These are phyloP conservation scores for Colletotrichum sp. DNA, from an alignment of 2,329 filamentous ascomycete genomes.

Conservation along the genomic window DNA sequence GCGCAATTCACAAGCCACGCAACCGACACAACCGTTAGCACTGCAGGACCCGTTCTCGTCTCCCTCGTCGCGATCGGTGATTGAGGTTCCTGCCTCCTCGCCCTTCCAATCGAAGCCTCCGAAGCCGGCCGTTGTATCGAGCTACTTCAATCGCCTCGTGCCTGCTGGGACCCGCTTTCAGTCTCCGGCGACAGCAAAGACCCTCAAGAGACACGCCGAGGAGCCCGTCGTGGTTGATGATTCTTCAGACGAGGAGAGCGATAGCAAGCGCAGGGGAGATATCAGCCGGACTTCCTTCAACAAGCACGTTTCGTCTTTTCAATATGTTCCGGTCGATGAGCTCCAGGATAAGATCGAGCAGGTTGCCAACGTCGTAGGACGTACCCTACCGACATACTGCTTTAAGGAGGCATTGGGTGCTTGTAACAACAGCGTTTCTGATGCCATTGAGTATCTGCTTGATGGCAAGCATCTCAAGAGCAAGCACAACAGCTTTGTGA, in stretches of 20 bases:
- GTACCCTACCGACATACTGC: slow-evolving; percentile 31
- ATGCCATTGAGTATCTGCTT: slow-evolving; percentile 35
- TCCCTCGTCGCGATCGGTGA: slow-evolving; percentile 46
- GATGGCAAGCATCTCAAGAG: slow-evolving; percentile 23
- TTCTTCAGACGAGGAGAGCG: slow-evolving; percentile 53
- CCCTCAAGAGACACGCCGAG: slow-evolving; percentile 39
- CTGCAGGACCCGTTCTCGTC: slow-evolving; percentile 37
- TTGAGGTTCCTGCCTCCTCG: slow-evolving; percentile 92
- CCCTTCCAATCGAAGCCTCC: slow-evolving; percentile 56
- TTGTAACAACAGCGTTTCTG: slow-evolving; percentile 39
- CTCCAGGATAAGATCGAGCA: slow-evolving; percentile 39
- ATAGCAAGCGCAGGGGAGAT: slow-evolving; percentile 58
- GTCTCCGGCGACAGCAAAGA: slow-evolving; percentile 41
- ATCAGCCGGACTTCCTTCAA: slow-evolving; percentile 66
- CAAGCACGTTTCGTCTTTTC: slow-evolving; percentile 40
- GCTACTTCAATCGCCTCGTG: slow-evolving; percentile 64
- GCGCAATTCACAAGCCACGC: slow-evolving; percentile 20
- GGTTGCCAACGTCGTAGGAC: slow-evolving; percentile 39
- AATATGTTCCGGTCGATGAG: slow-evolving; percentile 54
- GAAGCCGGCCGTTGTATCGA: slow-evolving; percentile 15
- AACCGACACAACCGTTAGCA: slow-evolving; percentile 28
- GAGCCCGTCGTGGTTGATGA: slow-evolving; percentile 54
- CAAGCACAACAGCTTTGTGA: slow-evolving; percentile 9
- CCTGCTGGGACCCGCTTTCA: slow-evolving; percentile 77
- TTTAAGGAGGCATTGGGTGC: slow-evolving; percentile 37